Percentiles rank a stretch among this genome's conserved stretches.
Evolutionary conservation across 23 red algal genomes (phyloP).

Genomic region (Gracilaria gracilis): DNA sequence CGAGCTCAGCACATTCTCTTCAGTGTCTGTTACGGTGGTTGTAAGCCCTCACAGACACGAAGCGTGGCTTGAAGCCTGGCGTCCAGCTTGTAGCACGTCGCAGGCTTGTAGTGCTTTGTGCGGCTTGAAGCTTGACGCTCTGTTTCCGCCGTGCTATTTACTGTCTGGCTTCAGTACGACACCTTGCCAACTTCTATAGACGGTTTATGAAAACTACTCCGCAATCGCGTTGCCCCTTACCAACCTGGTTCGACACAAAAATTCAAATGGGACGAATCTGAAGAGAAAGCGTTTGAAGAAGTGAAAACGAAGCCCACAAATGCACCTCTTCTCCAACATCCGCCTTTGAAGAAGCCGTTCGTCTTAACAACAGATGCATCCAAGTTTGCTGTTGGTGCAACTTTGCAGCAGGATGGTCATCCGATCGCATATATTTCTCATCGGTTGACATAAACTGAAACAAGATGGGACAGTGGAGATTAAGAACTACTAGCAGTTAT

Average conservation of each 20-base stretch:
- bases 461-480: slow-evolving; percentile 11
- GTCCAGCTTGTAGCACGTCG: too few species aligned
- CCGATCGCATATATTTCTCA: slow-evolving; percentile 22
- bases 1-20: too few species aligned
- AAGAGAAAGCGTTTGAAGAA: not conserved
- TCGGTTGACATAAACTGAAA: not conserved
- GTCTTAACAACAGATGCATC: slow-evolving; percentile 14
- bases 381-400: slow-evolving; percentile 9
- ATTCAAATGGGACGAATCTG: slow-evolving; percentile 1
- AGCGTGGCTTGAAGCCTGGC: too few species aligned
- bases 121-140: too few species aligned
- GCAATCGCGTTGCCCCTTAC: not conserved
- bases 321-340: slow-evolving; percentile 8
- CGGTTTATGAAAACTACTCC: slow-evolving; percentile 33
- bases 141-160: too few species aligned
- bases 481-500: slow-evolving; percentile 16
- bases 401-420: slow-evolving; percentile 12
- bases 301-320: not conserved
- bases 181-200: not conserved
- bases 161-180: too few species aligned
- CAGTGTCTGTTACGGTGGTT: too few species aligned
- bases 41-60: too few species aligned
- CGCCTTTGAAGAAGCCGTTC: not conserved
- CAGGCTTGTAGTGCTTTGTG: too few species aligned
- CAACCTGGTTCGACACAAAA: not conserved